Conservation (phyloP, 345 rosid species). For the Citrus hindsii region DNA sequence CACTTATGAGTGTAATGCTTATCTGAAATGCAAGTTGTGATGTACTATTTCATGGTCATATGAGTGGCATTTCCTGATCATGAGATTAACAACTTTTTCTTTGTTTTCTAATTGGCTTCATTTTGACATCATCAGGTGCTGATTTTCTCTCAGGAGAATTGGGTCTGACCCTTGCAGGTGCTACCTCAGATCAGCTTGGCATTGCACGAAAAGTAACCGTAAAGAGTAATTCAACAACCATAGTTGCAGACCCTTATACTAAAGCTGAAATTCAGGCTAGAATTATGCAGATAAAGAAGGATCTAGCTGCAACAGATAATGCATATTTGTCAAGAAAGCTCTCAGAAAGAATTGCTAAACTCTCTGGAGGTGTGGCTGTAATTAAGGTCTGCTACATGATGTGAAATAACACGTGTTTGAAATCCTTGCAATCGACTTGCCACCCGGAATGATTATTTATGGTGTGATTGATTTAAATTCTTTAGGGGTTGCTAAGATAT, state of each 20-base stretch:
- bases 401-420: background rate
- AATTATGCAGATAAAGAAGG: constrained; percentile 84
- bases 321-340: constrained; percentile 57
- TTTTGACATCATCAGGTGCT: constrained; percentile 51
- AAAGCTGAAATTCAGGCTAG: constrained; percentile 93
- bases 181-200: constrained; percentile 96
- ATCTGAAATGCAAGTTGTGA: background rate
- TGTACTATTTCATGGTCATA: background rate
- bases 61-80: background rate
- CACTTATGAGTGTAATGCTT: background rate
- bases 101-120: background rate
- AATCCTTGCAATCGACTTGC: background rate
- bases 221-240: constrained; percentile 72
- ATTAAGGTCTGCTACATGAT: constrained; percentile 60
- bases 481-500: background rate
- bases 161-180: constrained; percentile 49
- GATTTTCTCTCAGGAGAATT: constrained; percentile 80
- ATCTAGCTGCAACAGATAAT: constrained; percentile 72
- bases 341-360: constrained; percentile 83
- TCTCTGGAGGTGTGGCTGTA: constrained; percentile 84
- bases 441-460: background rate
- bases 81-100: background rate
- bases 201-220: constrained; percentile 64
- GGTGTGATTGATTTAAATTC: background rate
- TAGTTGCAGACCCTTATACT: constrained; percentile 77